Base-by-base conservation (phyloP, 2,329 filamentous ascomycete genomes). In the Aureobasidium leucospermi region DNA sequence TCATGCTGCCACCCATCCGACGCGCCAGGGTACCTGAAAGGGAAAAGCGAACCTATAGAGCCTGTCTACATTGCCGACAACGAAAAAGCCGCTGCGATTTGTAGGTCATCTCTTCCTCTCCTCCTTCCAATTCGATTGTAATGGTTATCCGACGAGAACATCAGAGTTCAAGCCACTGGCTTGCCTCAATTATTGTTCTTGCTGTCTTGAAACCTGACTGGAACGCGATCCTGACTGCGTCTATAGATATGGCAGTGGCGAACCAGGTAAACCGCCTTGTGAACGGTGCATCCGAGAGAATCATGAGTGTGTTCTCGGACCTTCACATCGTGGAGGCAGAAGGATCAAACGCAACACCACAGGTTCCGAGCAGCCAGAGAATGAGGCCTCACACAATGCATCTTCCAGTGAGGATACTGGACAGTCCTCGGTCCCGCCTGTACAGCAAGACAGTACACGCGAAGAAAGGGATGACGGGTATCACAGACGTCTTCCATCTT, bases 21-120 rank as follows among this genome's bases (percentile, higher is more conserved):
- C 51, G 59, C 19, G 59, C 53, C 34, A 58, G 46, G 38, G n/a
- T 45, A 57, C 65, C 64, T 8, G 67, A 70, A 61, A 66, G 68
- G 13, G 68, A 70, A 39, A 70, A 70, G 60, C 64, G 68, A 19
- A 70, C 68, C 10, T 70, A 70, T 63, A 60, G 68, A 10, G 68
- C 68, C 7, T 70, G 68, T 60, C 58, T 70, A 36, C 68, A 70
- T 56, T 70, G 68, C 58, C 62, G 68, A 46, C 67, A 69, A 62
- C 60, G 68, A n/a, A 70, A 70, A 61, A 67, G 65, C n/a, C 62
- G 68, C 41, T 70, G 68, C 60, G 68, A 70, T 55, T 61, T 70
- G 67, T 70, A 62, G 64, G 68, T 67, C n/a, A 28, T 9, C n/a
- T 31, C 13, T 28, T 43, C 15, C n/a, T 32, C 6, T 42, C 9